These are phyloP conservation scores for Coemansia sp. DNA, from an alignment of 192 early-diverging fungal species.

Conservation along the genomic window DNA sequence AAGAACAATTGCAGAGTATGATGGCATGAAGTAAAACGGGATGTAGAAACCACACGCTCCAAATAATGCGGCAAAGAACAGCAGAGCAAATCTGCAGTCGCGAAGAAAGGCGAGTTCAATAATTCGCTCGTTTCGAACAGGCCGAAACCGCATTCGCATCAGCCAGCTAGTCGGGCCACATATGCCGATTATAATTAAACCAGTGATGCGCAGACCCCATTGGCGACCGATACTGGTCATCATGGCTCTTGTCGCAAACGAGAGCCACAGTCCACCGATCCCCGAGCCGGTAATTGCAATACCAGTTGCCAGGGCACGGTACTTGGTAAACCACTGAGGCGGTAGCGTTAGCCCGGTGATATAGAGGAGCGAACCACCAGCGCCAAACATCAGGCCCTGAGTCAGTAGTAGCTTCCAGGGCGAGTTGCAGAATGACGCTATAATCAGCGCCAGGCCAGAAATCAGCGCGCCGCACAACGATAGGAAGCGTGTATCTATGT, in stretches of 20 bases:
- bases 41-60: slow-evolving; percentile 20
- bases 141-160: slow-evolving; percentile 24
- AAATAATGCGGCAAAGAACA: slow-evolving; percentile 22
- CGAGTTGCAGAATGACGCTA: slow-evolving; percentile 30
- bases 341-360: slow-evolving; percentile 65
- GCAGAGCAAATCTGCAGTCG: slow-evolving; percentile 22
- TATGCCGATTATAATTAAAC: slow-evolving; percentile 47
- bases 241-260: slow-evolving; percentile 58
- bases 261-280: slow-evolving; percentile 68
- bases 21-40: slow-evolving; percentile 35
- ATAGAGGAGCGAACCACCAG: slow-evolving; percentile 61
- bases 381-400: slow-evolving; percentile 73
- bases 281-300: slow-evolving; percentile 68
- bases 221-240: slow-evolving; percentile 57
- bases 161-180: slow-evolving; percentile 5
- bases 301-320: slow-evolving; percentile 71
- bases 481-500: slow-evolving; percentile 15
- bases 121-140: slow-evolving; percentile 14
- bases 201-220: slow-evolving; percentile 72
- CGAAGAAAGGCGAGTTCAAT: slow-evolving; percentile 17
- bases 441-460: slow-evolving; percentile 16
- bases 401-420: slow-evolving; percentile 66
- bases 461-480: slow-evolving; percentile 10
- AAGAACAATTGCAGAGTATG: slow-evolving; percentile 22
- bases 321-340: slow-evolving; percentile 69